Evolutionary conservation across 1,284 basidiomycete genomes (phyloP).

Genomic region (Leucoagaricus sp.): DNA sequence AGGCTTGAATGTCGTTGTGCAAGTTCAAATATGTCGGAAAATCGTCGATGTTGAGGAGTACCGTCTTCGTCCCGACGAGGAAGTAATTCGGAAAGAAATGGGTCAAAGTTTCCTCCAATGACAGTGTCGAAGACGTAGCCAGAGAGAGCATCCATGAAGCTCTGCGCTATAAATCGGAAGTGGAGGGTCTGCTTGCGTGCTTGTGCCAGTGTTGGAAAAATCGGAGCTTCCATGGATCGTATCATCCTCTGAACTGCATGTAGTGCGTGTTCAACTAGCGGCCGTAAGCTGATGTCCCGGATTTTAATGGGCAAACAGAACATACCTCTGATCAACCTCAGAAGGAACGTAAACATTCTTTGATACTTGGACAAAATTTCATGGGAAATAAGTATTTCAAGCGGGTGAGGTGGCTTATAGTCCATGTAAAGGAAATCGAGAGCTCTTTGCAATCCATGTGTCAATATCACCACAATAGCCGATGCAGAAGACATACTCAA

Average conservation of each 20-base stretch:
- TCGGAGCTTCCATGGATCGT: conserved; percentile 37
- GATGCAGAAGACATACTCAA: conserved; percentile 45
- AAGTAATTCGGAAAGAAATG: conserved; percentile 56
- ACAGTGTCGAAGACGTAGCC: conserved; percentile 77
- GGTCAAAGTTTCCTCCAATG: conserved; percentile 73
- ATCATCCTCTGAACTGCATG: conserved; percentile 68
- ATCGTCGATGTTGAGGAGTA: conserved; percentile 25
- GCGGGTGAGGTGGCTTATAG: conserved; percentile 76
- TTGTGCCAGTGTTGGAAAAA: conserved; percentile 62
- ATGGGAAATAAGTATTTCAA: conserved; percentile 70
- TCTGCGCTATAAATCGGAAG: conserved; percentile 73
- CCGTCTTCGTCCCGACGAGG: conserved; percentile 19
- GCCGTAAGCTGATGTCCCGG: not conserved
- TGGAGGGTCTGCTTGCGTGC: conserved; percentile 58
- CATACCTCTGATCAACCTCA: conserved; percentile 76
- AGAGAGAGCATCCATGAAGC: conserved; percentile 65
- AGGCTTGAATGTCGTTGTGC: conserved; percentile 69
- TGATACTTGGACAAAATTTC: conserved; percentile 83
- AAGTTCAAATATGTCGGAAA: conserved; percentile 77
- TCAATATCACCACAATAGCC: conserved; percentile 10
- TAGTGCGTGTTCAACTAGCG: conserved; percentile 69
- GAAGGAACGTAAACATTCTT: conserved; percentile 74
- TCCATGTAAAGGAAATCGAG: conserved; percentile 87
- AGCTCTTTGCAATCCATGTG: no score
- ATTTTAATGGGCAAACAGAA: not conserved